phyloP scores from a whole-genome alignment of 73 alveolate species.

The Stentor coeruleus region DNA sequence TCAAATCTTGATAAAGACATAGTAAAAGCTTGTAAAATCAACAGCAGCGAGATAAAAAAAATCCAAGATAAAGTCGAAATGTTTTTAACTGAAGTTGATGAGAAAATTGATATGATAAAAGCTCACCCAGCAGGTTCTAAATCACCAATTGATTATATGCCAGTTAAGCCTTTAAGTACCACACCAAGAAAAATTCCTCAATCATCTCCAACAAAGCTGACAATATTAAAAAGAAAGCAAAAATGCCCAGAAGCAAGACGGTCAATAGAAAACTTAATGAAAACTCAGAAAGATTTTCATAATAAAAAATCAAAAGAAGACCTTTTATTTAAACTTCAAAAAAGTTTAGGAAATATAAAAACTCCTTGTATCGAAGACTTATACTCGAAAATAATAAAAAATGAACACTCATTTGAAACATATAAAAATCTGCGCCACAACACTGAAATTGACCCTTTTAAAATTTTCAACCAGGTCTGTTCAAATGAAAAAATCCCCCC shows the following conservation, averaged over 20 bases:
- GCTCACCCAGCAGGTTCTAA: background rate
- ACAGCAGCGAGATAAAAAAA: background rate
- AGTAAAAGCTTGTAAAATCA: background rate
- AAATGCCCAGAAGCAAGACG: background rate
- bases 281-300: background rate
- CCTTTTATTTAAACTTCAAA: background rate
- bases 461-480: background rate
- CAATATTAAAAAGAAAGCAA: background rate
- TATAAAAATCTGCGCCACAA: slow-evolving; percentile 8
- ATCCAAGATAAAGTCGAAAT: background rate
- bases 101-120: background rate
- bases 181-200: background rate
- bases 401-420: background rate
- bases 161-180: no score
- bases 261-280: slow-evolving; percentile 13
- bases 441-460: background rate
- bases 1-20: background rate
- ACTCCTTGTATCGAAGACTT: slow-evolving; percentile 14
- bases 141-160: background rate
- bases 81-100: slow-evolving; percentile 17
- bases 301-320: background rate
- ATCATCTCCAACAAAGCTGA: background rate
- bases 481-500: background rate
- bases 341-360: background rate
- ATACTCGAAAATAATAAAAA: background rate